Percentiles rank a stretch among this genome's conserved stretches.
Evolutionary conservation across 441 rosid species (phyloP).

Genomic region (Eutrema salsugineum): DNA sequence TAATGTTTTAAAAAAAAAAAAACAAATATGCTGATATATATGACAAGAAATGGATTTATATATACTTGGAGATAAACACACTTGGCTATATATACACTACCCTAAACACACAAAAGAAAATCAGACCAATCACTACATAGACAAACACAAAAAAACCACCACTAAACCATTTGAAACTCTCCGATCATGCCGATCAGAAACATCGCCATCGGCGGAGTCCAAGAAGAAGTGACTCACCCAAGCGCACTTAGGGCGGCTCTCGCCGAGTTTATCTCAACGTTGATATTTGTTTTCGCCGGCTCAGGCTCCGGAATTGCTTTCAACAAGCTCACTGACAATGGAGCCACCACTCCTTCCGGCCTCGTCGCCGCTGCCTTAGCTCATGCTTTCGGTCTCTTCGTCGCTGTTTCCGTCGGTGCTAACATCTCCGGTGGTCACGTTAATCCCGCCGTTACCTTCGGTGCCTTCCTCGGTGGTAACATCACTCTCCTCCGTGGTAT

Average conservation of each 20-base stretch:
- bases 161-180: background rate
- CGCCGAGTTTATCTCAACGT: conserved; percentile 26
- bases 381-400: conserved; percentile 29
- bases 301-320: conserved; percentile 40
- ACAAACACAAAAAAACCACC: background rate
- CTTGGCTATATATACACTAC: conserved; percentile 16
- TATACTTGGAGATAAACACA: background rate
- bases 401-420: conserved; percentile 18
- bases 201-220: conserved; percentile 62
- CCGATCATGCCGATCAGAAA: conserved; percentile 64
- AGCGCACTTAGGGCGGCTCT: conserved; percentile 56
- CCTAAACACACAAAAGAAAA: conserved; percentile 5
- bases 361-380: conserved; percentile 28
- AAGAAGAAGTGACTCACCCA: conserved; percentile 61
- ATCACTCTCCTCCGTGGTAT: conserved; percentile 42
- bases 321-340: conserved; percentile 36
- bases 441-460: conserved; percentile 55
- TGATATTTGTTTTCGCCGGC: conserved; percentile 31
- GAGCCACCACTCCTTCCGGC: conserved; percentile 38
- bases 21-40: too few species aligned
- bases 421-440: conserved; percentile 30
- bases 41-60: background rate
- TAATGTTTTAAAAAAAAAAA: too few species aligned
- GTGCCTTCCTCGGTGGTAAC: conserved; percentile 58
- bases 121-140: conserved; percentile 15